Evolutionary conservation across 768 basidiomycete genomes (phyloP), one percentile per base, ranked within the genome.

Genomic region (Podaxis rugospora): DNA sequence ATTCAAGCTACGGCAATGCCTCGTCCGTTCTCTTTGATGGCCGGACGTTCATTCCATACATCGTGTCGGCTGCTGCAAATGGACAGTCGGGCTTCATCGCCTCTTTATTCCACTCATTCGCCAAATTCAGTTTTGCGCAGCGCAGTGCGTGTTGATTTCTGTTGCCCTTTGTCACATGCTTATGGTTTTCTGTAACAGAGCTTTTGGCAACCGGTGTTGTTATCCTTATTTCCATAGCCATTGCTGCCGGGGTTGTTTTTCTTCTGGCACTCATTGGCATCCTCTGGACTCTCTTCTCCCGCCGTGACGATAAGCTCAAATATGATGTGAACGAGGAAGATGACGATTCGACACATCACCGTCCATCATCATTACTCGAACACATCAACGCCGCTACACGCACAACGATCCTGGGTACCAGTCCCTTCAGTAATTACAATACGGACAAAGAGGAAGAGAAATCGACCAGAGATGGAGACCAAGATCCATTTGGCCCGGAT

Each of bases 201-300:
- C 91, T 93, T 80, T 83, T 99, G 58, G 93, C 95, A 0, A 84
- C 86, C 23, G 97, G 96, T 1, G 82, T 98, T 39, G 94, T 99
- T 57, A 98, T 98, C 65, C 82, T 99, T 47, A 95, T 99, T 66
- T 95, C 95, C 1, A 97, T 99, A 64, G 97, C 97, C 25, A 97
- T 98, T 65, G 88, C 92, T 9, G 94, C 95, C 14, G 97, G 96
- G 16, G 85, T 98, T 21, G 90, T 95, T 39, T 95, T 95, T 82
- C 78, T 95, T 0, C 79, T 95, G 35, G 89, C 90, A 14, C 77
- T 96, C 44, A 78, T 94, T 58, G 93, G 93, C 53, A 90, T 96
- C 57, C 74, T 96, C 39, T 92, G 93, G 92, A 89, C 93, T 2
- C 79, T 95, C n/a, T 85, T 93, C 72, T 86, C 90, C 21, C 82